Evolutionary conservation across 768 basidiomycete species (phyloP).

Genomic region (Calocybe cyanea): DNA sequence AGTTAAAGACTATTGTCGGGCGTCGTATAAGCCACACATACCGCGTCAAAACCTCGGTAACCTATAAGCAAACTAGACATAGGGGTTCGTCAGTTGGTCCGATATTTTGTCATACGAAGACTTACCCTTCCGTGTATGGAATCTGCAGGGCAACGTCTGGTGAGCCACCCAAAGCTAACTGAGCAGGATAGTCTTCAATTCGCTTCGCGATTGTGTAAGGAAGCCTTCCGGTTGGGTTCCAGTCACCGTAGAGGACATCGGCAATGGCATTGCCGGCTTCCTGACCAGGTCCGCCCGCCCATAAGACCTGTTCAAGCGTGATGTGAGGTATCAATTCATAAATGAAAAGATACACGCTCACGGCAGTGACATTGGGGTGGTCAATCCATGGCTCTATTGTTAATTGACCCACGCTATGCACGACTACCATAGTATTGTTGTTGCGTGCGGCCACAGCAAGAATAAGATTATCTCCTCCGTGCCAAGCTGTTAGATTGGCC

Average conservation of each 20-base stretch:
- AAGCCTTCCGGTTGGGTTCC: conserved; percentile 65
- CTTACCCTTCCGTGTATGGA: conserved; percentile 55
- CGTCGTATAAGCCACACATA: conserved; percentile 29
- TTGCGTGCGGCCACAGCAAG: conserved; percentile 61
- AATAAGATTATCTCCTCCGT: conserved; percentile 67
- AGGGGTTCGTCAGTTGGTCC: conserved; percentile 8
- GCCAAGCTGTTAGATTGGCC: conserved; percentile 73
- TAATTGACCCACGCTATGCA: conserved; percentile 59
- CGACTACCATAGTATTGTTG: conserved; percentile 69
- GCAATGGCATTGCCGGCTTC: conserved; percentile 69
- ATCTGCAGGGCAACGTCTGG: conserved; percentile 41
- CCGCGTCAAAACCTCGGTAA: conserved; percentile 68
- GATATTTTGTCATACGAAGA: too few species aligned
- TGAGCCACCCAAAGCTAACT: conserved; percentile 35
- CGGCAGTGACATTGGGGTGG: conserved; percentile 70
- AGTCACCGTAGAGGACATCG: conserved; percentile 67
- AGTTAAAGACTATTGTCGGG: conserved; percentile 5
- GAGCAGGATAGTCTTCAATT: conserved; percentile 53
- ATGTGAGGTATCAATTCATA: conserved; percentile 9
- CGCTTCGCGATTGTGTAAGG: conserved; percentile 75
- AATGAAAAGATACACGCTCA: conserved; percentile 24
- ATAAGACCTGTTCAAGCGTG: conserved; percentile 39
- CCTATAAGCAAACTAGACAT: conserved; percentile 54
- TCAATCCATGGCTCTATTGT: conserved; percentile 66
- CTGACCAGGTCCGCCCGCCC: conserved; percentile 66